Percentiles rank a stretch among this genome's conserved stretches.
Evolutionary conservation across 495 filamentous ascomycete genomes (phyloP).

Genomic region (Neurospora tetrasperma): DNA sequence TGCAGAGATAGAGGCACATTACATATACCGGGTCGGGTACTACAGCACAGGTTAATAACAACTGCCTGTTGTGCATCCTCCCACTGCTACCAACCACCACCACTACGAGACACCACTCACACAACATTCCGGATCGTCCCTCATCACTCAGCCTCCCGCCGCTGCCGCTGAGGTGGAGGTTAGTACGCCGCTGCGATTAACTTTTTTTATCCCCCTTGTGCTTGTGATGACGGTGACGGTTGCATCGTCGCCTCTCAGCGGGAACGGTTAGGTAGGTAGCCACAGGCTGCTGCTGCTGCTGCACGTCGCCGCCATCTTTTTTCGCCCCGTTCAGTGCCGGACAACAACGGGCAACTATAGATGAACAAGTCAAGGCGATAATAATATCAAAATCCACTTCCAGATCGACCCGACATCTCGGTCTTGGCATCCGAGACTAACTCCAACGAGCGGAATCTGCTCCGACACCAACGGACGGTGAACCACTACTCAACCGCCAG

Average conservation of each 20-base stretch:
- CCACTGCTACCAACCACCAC: not conserved
- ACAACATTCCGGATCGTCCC: not conserved
- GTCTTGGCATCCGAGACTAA: not conserved
- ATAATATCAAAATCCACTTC: not conserved
- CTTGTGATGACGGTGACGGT: slow-evolving; percentile 3
- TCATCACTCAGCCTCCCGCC: not conserved
- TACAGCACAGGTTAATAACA: not conserved
- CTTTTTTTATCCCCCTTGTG: not conserved
- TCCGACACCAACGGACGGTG: not conserved
- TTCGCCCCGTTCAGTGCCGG: not conserved
- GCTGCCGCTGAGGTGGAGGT: not conserved
- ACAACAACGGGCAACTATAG: not conserved
- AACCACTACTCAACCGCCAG: not conserved
- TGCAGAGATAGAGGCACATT: not conserved
- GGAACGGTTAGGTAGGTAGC: not conserved
- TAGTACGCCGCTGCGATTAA: not conserved
- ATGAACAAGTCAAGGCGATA: not conserved
- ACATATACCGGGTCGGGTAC: not conserved
- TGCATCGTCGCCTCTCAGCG: slow-evolving; percentile 2
- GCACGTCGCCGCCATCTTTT: slow-evolving; percentile 8
- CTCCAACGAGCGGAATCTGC: not conserved
- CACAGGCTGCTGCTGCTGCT: not conserved
- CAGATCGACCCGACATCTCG: not conserved
- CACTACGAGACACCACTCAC: not conserved
- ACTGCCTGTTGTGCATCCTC: not conserved